phyloP scores from a whole-genome alignment of 208 protist genomes.

The Blechomonas ayalai region DNA sequence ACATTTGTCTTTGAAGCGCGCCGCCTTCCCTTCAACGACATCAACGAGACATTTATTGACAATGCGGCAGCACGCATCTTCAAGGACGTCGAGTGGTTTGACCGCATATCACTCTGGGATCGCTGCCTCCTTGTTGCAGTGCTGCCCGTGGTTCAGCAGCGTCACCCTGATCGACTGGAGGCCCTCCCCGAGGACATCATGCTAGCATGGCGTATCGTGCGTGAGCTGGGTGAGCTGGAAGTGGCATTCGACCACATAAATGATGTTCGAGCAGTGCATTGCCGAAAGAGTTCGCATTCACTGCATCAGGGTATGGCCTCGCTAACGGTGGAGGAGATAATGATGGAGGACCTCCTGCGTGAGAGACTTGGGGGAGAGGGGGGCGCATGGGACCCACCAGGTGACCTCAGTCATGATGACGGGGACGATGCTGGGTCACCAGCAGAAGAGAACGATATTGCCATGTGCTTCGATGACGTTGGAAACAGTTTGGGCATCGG shows the following conservation, averaged over 20 bases:
- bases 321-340: conserved; percentile 26
- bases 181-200: conserved; percentile 13
- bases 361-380: conserved; percentile 38
- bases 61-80: neutral
- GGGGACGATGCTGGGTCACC: conserved; percentile 12
- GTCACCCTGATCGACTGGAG: neutral
- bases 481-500: conserved; percentile 68
- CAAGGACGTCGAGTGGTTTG: neutral
- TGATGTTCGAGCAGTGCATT: conserved; percentile 3
- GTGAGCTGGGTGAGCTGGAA: conserved; percentile 59
- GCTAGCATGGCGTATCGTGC: conserved; percentile 33
- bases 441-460: conserved; percentile 44
- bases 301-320: conserved; percentile 3
- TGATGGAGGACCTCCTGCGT: conserved; percentile 55
- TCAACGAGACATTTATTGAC: conserved; percentile 16
- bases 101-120: conserved; percentile 41
- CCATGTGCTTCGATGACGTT: conserved; percentile 64
- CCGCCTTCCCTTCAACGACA: conserved; percentile 37
- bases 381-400: conserved; percentile 5
- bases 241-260: conserved; percentile 34
- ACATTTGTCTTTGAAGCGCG: conserved; percentile 71
- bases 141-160: conserved; percentile 40
- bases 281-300: too few species aligned
- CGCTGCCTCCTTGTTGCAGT: conserved; percentile 43
- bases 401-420: too few species aligned